phyloP scores from a whole-genome alignment of 208 protist species.

The Histomonas meleagridis region DNA sequence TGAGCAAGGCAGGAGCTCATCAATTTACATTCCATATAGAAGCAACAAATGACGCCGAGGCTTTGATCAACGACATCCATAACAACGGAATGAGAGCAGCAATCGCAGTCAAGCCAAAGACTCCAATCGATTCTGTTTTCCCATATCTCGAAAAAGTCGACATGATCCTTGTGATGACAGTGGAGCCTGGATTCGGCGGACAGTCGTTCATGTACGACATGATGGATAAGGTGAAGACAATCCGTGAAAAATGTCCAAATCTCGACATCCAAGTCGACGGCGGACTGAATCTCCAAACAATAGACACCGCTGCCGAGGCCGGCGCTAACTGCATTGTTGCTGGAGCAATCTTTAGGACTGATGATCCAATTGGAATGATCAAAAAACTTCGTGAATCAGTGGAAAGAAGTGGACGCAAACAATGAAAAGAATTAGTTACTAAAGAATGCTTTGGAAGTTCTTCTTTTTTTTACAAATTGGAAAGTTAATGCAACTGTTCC shows the following conservation, averaged over 20 bases:
- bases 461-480: too few relatives aligned
- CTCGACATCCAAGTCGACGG: conserved; percentile 96
- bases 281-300: conserved; percentile 76
- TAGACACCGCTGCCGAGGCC: conserved; percentile 69
- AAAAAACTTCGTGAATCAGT: not conserved
- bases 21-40: conserved; percentile 85
- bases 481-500: too few relatives aligned
- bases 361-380: conserved; percentile 35
- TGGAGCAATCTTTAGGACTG: conserved; percentile 76
- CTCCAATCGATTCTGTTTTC: conserved; percentile 54
- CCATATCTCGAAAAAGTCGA: conserved; percentile 62
- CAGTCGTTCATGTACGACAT: conserved; percentile 89
- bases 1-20: conserved; percentile 68
- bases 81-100: conserved; percentile 69
- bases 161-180: conserved; percentile 92
- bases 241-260: conserved; percentile 62
- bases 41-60: conserved; percentile 58
- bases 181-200: conserved; percentile 96
- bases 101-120: conserved; percentile 76
- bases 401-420: too few relatives aligned
- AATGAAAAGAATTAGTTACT: too few relatives aligned
- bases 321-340: conserved; percentile 96
- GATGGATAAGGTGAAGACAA: conserved; percentile 78
- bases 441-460: too few relatives aligned
- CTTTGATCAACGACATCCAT: conserved; percentile 58